phyloP scores from a whole-genome alignment of 2,329 filamentous ascomycete genomes.

The Exophiala aquamarina region DNA sequence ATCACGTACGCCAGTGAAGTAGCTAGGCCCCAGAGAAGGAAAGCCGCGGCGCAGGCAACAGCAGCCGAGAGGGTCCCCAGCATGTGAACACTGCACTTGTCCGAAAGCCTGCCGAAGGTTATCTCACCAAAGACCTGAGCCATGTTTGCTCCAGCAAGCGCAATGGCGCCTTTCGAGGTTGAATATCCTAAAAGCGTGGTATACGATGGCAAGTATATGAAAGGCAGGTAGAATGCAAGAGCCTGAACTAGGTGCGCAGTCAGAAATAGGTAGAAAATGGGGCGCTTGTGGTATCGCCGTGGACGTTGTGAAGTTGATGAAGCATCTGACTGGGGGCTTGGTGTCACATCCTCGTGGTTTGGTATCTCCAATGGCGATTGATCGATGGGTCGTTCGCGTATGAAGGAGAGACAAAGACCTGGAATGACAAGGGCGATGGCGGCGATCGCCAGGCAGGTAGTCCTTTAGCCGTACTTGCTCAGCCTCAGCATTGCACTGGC shows the following conservation, averaged over 20 bases:
- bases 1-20: slow-evolving; percentile 40
- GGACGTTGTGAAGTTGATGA: too few relatives aligned
- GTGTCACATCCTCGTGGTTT: neutral
- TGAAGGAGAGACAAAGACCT: slow-evolving; percentile 10
- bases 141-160: slow-evolving; percentile 36
- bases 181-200: slow-evolving; percentile 19
- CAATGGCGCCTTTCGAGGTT: slow-evolving; percentile 11
- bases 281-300: slow-evolving; percentile 4
- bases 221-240: slow-evolving; percentile 38
- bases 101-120: slow-evolving; percentile 38
- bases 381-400: slow-evolving; percentile 4
- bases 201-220: slow-evolving; percentile 36
- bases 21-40: slow-evolving; percentile 51
- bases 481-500: slow-evolving; percentile 1
- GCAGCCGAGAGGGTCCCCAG: slow-evolving; percentile 44
- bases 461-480: slow-evolving; percentile 1
- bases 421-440: slow-evolving; percentile 10
- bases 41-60: slow-evolving; percentile 41
- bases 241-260: slow-evolving; percentile 36
- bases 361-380: too few relatives aligned
- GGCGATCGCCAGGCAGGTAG: slow-evolving; percentile 12
- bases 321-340: neutral
- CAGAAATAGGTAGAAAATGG: slow-evolving; percentile 37
- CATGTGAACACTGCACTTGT: slow-evolving; percentile 43
- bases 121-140: slow-evolving; percentile 38